These are phyloP conservation scores for Haplosporangium sp. DNA, from an alignment of 371 early-diverging fungal genomes.

Conservation along the genomic window DNA sequence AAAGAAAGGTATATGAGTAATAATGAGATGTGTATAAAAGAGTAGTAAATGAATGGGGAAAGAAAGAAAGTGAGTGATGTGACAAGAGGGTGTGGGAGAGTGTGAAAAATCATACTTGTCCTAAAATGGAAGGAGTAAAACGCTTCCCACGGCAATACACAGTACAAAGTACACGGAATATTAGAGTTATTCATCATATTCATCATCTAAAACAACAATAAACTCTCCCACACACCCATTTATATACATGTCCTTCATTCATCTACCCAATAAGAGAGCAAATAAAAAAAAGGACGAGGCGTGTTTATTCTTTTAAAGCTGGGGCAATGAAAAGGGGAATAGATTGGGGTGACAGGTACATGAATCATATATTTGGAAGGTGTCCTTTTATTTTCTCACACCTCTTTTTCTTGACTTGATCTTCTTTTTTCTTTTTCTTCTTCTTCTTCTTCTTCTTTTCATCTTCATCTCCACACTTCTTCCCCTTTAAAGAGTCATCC, in stretches of 20 bases:
- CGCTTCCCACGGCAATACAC: conserved; percentile 30
- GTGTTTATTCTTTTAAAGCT: background rate
- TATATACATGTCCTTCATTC: too few species aligned
- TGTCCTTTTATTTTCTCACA: conserved; percentile 2
- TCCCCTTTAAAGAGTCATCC: background rate
- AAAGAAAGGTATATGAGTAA: too few species aligned
- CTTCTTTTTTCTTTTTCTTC: conserved; percentile 3
- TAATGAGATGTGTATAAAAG: background rate
- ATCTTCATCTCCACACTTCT: conserved; percentile 3
- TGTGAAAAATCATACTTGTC: conserved; percentile 14
- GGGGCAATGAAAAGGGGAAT: background rate
- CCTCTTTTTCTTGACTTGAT: background rate
- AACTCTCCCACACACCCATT: too few species aligned
- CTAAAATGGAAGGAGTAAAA: conserved; percentile 33
- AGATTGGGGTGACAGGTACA: background rate
- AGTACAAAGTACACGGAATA: background rate
- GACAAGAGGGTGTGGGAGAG: conserved; percentile 9
- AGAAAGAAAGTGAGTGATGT: too few species aligned
- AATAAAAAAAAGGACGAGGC: too few species aligned
- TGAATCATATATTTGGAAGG: background rate
- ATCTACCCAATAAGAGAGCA: too few species aligned
- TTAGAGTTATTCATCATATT: background rate
- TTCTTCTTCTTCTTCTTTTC: background rate
- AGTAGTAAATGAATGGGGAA: too few species aligned
- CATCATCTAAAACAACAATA: background rate